Conservation (phyloP, 768 basidiomycete genomes). For the Pulveroboletus sp. region DNA sequence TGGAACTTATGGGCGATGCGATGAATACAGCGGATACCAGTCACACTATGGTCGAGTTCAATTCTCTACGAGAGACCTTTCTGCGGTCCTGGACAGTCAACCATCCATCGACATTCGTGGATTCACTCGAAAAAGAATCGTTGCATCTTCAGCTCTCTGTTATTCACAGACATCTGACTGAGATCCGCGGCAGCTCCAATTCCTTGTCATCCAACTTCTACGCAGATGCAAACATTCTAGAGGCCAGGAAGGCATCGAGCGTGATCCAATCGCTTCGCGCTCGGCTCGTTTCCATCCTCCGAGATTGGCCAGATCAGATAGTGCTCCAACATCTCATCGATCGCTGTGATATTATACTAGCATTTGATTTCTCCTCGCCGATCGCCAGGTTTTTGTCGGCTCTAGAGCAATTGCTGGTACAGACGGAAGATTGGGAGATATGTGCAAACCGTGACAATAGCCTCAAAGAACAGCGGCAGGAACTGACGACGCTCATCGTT, state of each 20-base stretch:
- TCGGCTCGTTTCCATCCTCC: conserved; percentile 54
- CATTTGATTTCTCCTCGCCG: conserved; percentile 60
- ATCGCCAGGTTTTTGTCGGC: conserved; percentile 79
- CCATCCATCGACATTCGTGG: conserved; percentile 31
- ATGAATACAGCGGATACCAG: background rate
- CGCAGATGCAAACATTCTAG: conserved; percentile 64
- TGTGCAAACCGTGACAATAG: conserved; percentile 92
- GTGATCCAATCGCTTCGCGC: conserved; percentile 48
- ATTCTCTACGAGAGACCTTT: conserved; percentile 30
- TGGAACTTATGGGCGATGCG: conserved; percentile 35
- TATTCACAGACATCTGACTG: conserved; percentile 40
- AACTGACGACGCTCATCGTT: conserved; percentile 69
- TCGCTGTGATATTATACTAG: conserved; percentile 64
- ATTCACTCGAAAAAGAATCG: conserved; percentile 48
- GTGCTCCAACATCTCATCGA: conserved; percentile 80
- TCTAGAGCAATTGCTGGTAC: conserved; percentile 78
- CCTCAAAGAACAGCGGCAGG: conserved; percentile 61
- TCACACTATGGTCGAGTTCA: conserved; percentile 24
- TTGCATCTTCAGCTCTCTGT: conserved; percentile 49
- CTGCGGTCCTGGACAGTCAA: conserved; percentile 34
- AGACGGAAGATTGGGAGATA: conserved; percentile 94
- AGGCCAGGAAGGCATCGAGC: conserved; percentile 57
- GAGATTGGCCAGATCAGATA: conserved; percentile 97
- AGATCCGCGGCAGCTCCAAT: conserved; percentile 26
- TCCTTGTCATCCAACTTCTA: conserved; percentile 62